phyloP scores from a whole-genome alignment of 192 early-diverging fungal genomes.

The Coemansia interrupta region DNA sequence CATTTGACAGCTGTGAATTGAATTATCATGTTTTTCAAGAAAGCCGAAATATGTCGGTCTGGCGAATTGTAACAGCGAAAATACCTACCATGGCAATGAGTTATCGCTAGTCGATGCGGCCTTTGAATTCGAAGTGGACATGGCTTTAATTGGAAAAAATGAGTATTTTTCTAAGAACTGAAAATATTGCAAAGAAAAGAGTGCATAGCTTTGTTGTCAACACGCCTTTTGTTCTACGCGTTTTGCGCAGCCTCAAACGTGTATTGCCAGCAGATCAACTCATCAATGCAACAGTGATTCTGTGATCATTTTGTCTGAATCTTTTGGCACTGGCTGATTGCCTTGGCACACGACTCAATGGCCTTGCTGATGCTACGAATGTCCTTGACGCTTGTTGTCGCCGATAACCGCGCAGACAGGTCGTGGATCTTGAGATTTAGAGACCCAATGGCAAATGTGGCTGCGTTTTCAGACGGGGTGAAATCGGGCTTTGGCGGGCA shows the following conservation, averaged over 20 bases:
- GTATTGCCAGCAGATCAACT: too few species aligned
- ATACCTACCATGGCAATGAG: slow-evolving; percentile 42
- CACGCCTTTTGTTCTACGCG: not conserved
- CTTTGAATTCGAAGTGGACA: slow-evolving; percentile 5
- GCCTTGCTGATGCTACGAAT: slow-evolving; percentile 21
- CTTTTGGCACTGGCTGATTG: slow-evolving; percentile 18
- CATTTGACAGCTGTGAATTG: not conserved
- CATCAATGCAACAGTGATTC: too few species aligned
- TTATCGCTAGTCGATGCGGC: slow-evolving; percentile 16
- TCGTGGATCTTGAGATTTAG: slow-evolving; percentile 23
- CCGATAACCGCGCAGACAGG: slow-evolving; percentile 20
- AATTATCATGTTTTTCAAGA: not conserved
- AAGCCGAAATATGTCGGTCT: too few species aligned
- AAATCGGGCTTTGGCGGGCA: not conserved
- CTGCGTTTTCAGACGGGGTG: not conserved
- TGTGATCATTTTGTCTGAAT: not conserved
- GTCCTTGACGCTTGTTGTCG: slow-evolving; percentile 15
- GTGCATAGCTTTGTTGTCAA: too few species aligned
- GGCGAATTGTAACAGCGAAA: too few species aligned
- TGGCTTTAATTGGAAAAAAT: not conserved
- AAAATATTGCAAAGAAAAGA: not conserved
- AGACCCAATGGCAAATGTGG: slow-evolving; percentile 15
- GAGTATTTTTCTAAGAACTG: not conserved
- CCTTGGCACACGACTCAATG: slow-evolving; percentile 24
- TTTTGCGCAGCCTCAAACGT: not conserved